Evolutionary conservation across 2,329 filamentous ascomycete genomes (phyloP).

Genomic region (Periglandula ipomoeae): DNA sequence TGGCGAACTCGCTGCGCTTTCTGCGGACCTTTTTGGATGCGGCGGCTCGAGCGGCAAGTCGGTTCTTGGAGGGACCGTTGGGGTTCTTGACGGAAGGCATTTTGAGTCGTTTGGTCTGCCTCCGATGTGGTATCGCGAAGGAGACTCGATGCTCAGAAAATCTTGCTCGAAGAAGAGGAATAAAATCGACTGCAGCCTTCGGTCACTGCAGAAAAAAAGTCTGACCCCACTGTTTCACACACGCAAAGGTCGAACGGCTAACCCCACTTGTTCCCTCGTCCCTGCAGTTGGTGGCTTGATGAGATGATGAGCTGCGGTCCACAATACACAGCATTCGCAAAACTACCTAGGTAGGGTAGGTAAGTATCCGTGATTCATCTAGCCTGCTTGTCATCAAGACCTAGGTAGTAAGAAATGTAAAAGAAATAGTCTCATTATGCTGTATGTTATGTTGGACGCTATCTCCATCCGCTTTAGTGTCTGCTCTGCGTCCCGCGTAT

Average conservation of each 20-base stretch:
- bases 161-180: background rate
- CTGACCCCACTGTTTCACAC: background rate
- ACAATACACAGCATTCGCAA: no score
- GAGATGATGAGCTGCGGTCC: no score
- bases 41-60: constrained; percentile 36
- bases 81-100: constrained; percentile 52
- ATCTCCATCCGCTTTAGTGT: background rate
- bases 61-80: constrained; percentile 47
- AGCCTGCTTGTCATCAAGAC: no score
- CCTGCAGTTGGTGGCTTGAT: background rate
- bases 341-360: no score
- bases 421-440: background rate
- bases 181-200: background rate
- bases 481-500: background rate
- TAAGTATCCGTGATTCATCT: no score
- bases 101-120: constrained; percentile 3
- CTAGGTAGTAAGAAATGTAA: no score
- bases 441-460: background rate
- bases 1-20: constrained; percentile 29
- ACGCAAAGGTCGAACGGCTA: no score
- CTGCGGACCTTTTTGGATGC: constrained; percentile 34
- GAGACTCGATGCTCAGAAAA: background rate
- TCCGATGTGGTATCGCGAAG: background rate
- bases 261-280: background rate
- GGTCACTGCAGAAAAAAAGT: background rate